Evolutionary conservation across 352 stramenopile species (phyloP).

Genomic region (Peronospora destructor): DNA sequence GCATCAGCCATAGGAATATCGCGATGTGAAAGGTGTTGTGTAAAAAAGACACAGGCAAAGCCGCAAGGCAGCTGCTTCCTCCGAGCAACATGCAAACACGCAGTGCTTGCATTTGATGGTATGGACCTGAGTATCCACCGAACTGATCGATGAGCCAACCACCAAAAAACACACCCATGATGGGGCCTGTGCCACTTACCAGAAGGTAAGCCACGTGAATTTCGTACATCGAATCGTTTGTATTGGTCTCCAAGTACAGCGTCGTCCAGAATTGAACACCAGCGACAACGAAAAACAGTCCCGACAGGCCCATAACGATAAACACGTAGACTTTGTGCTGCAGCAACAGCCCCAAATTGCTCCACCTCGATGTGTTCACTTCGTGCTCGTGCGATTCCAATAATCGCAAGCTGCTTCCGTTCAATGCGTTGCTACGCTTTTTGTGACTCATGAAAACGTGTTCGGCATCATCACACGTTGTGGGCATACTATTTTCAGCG

Average conservation of each 20-base stretch:
- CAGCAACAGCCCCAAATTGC: conserved; percentile 45
- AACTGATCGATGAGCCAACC: conserved; percentile 78
- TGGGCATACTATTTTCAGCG: conserved; percentile 22
- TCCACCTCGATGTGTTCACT: conserved; percentile 30
- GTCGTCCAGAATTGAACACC: conserved; percentile 83
- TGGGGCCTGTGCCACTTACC: conserved; percentile 67
- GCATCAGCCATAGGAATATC: conserved; percentile 72
- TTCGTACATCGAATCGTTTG: conserved; percentile 62
- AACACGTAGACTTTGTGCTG: conserved; percentile 66
- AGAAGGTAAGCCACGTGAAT: conserved; percentile 73
- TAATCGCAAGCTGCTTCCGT: conserved; percentile 17
- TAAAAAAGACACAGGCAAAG: conserved; percentile 62
- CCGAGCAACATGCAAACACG: conserved; percentile 70
- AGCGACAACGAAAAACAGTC: conserved; percentile 78
- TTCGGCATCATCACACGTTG: conserved; percentile 29
- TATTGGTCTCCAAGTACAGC: conserved; percentile 78
- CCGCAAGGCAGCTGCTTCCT: conserved; percentile 35
- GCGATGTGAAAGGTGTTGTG: conserved; percentile 61
- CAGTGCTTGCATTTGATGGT: conserved; percentile 60
- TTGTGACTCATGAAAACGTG: conserved; percentile 22
- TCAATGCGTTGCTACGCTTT: conserved; percentile 1
- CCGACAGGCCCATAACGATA: conserved; percentile 71
- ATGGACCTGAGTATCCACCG: conserved; percentile 60
- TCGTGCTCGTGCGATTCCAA: conserved; percentile 14
- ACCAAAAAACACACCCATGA: conserved; percentile 82